These are phyloP conservation scores for Marchantia paleacea DNA, from an alignment of 225 moss, liverwort and hornwort species.

Conservation along the genomic window DNA sequence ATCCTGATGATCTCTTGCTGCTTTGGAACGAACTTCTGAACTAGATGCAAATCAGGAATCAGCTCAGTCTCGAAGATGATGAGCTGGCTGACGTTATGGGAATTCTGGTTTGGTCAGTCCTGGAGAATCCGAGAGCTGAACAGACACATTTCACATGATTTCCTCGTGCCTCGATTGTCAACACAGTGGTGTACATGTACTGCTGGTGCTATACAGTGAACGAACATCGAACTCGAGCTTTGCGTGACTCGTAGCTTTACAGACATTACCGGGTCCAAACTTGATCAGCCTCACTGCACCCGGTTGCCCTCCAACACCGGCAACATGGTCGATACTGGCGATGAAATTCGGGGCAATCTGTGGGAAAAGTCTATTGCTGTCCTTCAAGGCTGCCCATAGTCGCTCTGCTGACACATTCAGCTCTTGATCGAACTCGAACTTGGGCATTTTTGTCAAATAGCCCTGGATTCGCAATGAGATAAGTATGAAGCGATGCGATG, in stretches of 20 bases:
- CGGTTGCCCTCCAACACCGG: not conserved
- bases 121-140: no score
- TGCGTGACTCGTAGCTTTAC: not conserved
- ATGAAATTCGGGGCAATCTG: conserved; percentile 16
- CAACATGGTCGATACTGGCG: conserved; percentile 18
- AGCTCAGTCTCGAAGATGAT: no score
- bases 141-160: no score
- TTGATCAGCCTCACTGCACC: conserved; percentile 12
- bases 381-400: conserved; percentile 30
- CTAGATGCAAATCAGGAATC: no score
- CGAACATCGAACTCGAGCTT: not conserved
- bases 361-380: conserved; percentile 17
- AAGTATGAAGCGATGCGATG: not conserved
- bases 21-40: no score
- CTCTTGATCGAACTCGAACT: conserved; percentile 19
- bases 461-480: not conserved
- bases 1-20: no score
- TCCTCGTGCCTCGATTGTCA: no score
- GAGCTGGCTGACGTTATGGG: no score
- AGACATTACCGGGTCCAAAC: conserved; percentile 12
- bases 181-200: no score
- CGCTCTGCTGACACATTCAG: conserved; percentile 19
- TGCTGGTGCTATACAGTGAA: no score
- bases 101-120: no score
- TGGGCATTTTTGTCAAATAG: not conserved